These are phyloP conservation scores for Conringia planisiliqua DNA, from an alignment of 345 rosid genomes.

Conservation along the genomic window DNA sequence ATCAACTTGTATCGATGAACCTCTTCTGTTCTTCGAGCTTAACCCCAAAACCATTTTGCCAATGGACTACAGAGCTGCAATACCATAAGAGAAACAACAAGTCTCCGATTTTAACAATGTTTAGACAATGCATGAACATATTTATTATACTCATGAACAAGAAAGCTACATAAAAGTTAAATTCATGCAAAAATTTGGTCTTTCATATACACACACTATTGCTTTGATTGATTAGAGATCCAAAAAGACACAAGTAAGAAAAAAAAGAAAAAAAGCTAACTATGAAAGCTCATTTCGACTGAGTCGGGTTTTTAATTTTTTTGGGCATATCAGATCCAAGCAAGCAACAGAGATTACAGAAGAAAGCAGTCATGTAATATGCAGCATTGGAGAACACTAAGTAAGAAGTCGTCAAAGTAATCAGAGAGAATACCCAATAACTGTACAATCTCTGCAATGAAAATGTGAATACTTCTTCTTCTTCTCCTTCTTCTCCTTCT, in stretches of 20 bases:
- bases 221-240: not conserved
- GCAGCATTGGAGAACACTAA: conserved; percentile 27
- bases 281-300: not conserved
- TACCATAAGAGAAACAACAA: not conserved
- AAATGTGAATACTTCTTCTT: conserved; percentile 13
- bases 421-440: conserved; percentile 14
- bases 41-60: conserved; percentile 64
- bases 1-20: conserved; percentile 47
- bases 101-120: not conserved
- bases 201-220: not conserved
- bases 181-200: not conserved
- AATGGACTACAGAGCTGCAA: not conserved
- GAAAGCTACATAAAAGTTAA: not conserved
- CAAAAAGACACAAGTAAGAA: not conserved
- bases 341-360: not conserved
- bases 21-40: conserved; percentile 58
- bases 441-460: conserved; percentile 9
- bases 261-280: not conserved
- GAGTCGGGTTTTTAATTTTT: not conserved
- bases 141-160: not conserved
- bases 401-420: not conserved
- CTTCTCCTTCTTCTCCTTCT: not conserved
- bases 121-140: not conserved
- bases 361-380: conserved; percentile 27
- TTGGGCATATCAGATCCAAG: conserved; percentile 40